Evolutionary conservation across 805 yeast species (phyloP).

Genomic region (Lachancea sp.): DNA sequence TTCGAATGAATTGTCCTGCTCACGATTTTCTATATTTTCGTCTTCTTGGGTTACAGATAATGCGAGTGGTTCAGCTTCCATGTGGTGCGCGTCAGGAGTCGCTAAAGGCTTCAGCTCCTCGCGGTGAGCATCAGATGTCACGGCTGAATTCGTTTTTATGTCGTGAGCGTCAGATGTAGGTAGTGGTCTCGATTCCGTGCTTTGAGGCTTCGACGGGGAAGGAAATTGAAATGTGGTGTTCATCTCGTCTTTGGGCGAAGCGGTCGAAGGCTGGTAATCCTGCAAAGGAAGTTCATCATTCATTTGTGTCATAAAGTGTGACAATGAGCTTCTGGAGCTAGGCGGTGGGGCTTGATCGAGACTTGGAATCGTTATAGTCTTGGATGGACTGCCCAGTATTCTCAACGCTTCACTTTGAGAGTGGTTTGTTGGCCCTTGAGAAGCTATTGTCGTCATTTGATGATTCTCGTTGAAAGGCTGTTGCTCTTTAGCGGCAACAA

Average conservation of each 20-base stretch:
- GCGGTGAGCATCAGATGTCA: too few species aligned
- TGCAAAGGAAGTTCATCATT: conserved; percentile 4
- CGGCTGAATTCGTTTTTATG: too few species aligned
- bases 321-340: conserved; percentile 15
- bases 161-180: background rate
- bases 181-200: background rate
- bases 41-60: background rate
- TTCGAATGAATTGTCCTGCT: conserved; percentile 14
- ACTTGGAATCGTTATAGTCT: conserved; percentile 25
- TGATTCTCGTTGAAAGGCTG: background rate
- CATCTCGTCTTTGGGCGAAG: conserved; percentile 10
- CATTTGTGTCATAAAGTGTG: conserved; percentile 22
- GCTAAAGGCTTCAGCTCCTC: too few species aligned
- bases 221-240: conserved; percentile 26
- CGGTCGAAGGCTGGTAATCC: background rate
- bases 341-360: conserved; percentile 17
- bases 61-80: background rate
- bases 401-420: conserved; percentile 14
- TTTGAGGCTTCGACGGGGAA: background rate
- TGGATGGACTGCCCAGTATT: conserved; percentile 26
- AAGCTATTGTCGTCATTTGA: background rate
- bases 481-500: background rate
- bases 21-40: conserved; percentile 7
- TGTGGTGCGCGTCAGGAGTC: background rate
- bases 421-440: background rate